Base-by-base conservation (phyloP, 805 yeast genomes). In the Suhomyces sp. region DNA sequence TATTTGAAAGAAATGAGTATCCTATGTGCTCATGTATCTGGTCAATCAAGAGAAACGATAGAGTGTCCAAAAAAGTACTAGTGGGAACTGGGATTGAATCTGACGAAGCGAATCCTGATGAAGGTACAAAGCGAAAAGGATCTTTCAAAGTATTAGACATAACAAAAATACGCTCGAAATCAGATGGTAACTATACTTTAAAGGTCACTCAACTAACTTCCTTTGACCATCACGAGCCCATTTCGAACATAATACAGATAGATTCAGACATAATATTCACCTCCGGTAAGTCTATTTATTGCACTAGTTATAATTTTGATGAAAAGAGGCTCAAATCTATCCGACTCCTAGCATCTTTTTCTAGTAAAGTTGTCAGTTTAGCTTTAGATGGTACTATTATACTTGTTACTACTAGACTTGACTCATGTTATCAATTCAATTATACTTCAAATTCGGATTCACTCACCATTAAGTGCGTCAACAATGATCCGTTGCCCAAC, bases 111-210 rank as follows among this genome's bases (percentile, higher is more conserved):
- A 47, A 40, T 25, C 12, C 47, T 9, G 25, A 35, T 19, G 47
- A 44, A 5, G 27, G 22, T 7, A 17, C 17, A 0, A 47, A 33
- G 2, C 44, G 43, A 7, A 46, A 46, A 6, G 78, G 79, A 1
- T 50, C 65, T 1, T 64, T 75, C 47, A 73, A 71, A 49, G 67
- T 75, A 13, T 51, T 75, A 15, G 77, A 75, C 50, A 52, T 74
- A 6, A 37, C 55, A 6, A 67, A 64, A 48, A 17, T 50, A 2
- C 54, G 52, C 25, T 20, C 53, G 3, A 60, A 60, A 3, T 8
- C 43, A 8, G 59, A 60, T 6, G 48, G 53, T 13, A 44, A 55
- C 8, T 48, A 55, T 6, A 25, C 49, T 5, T 53, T 71, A 17
- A 57, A 55, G 19, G 66, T 69, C 4, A 54, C 63, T 6, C 76